Evolutionary conservation across 163 green algal genomes (phyloP), one percentile per base, ranked within the genome.

Genomic region (Scenedesmus sp.): DNA sequence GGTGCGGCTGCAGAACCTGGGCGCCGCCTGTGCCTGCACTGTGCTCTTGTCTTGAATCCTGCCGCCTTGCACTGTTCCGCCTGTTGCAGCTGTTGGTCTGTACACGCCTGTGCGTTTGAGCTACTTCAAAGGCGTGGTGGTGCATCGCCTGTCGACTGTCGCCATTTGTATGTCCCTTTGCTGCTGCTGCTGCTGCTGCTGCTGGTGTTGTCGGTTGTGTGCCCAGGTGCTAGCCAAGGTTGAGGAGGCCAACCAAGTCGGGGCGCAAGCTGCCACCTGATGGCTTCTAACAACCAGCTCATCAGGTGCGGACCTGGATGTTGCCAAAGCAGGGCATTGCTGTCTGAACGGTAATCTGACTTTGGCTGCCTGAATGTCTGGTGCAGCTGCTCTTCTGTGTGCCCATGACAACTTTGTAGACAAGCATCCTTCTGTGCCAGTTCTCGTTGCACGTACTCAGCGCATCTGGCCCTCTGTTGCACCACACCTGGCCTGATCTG

Each of bases 261-360:
- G n/a, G 83, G 76, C 86, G 95, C 13, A 91, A 93, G 49, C 95
- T 99, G 86, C 97, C 95, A 3, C 96, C 97, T 16, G 97, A 99
- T 65, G 96, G 95, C 40, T 99, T 99, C 92, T 99, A n/a, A 99
- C 95, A 99, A 99, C 91, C 91, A 97, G 88, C 96, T 99, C 83
- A 99, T 99, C 88, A 97, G 95, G 95, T 96, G 82, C 0, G 91
- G 13, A 1, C 24, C 33, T 30, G 35, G 33, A 30, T 24, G n/a
- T 24, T 76, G 81, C 33, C 13, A 16, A 4, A 49, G 51, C 20
- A 76, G n/a, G 7, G 4, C 7, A 76, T 33, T 35, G 24, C 59
- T 33, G 51, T 12, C 13, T n/a, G n/a, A n/a, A n/a, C 59, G 35
- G 10, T 9, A 72, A 3, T 15, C 24, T 72, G 22, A 33, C 4